Conservation (phyloP, 1,139 yeast genomes). For the Pichia kudriavzevii region DNA sequence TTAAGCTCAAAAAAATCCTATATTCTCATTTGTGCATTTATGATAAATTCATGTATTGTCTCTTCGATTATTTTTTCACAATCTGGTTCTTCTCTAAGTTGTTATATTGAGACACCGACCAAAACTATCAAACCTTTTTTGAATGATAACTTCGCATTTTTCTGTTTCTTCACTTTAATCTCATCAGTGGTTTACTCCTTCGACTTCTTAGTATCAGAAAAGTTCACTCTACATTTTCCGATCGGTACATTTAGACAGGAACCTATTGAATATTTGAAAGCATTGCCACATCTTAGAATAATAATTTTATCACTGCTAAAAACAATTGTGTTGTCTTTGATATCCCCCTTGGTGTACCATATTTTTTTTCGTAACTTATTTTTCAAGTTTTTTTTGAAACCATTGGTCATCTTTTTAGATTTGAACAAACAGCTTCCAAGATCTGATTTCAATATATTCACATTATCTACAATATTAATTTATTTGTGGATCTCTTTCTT, state of each 20-base stretch:
- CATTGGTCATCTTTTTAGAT: slow-evolving; percentile 17
- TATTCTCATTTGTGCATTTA: slow-evolving; percentile 32
- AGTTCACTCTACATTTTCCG: slow-evolving; percentile 49
- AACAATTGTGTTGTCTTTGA: slow-evolving; percentile 27
- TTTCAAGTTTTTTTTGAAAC: slow-evolving; percentile 10
- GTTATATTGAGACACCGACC: slow-evolving; percentile 30
- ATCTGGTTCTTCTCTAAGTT: slow-evolving; percentile 22
- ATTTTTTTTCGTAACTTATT: slow-evolving; percentile 36
- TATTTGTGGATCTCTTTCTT: slow-evolving; percentile 30
- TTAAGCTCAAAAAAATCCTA: slow-evolving; percentile 37
- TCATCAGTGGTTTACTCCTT: slow-evolving; percentile 43
- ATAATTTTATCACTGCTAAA: slow-evolving; percentile 14
- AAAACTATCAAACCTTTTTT: slow-evolving; percentile 48
- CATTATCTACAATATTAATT: slow-evolving; percentile 33
- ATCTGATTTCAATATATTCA: slow-evolving; percentile 33
- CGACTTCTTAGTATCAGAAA: slow-evolving; percentile 50
- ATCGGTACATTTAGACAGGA: slow-evolving; percentile 37
- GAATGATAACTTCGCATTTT: slow-evolving; percentile 57
- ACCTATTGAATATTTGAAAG: slow-evolving; percentile 30
- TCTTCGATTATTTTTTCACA: slow-evolving; percentile 31
- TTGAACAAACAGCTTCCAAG: slow-evolving; percentile 33
- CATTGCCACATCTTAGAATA: slow-evolving; percentile 7
- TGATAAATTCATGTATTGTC: slow-evolving; percentile 33
- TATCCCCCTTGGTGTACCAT: slow-evolving; percentile 43
- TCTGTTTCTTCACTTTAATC: slow-evolving; percentile 32